phyloP scores from a whole-genome alignment of 2,329 filamentous ascomycete species.

The Neobulgaria alba region DNA sequence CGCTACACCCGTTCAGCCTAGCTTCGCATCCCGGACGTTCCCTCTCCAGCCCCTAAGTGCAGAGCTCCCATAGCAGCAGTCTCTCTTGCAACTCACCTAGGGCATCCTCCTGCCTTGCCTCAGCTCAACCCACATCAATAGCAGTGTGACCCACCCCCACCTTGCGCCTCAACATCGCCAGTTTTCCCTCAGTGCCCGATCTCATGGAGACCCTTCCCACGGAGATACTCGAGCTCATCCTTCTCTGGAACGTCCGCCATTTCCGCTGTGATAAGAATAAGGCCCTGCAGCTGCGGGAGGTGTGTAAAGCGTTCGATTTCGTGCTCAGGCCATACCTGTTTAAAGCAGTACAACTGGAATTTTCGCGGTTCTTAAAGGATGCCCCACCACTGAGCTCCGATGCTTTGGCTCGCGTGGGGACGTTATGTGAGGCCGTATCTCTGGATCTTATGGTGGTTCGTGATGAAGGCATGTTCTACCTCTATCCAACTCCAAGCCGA shows the following conservation, averaged over 20 bases:
- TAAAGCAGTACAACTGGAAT: constrained; percentile 41
- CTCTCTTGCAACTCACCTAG: too few relatives aligned
- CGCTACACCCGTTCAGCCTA: too few relatives aligned
- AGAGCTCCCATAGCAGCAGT: too few relatives aligned
- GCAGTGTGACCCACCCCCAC: too few relatives aligned
- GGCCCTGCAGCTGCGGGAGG: constrained; percentile 38
- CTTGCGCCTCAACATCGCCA: too few relatives aligned
- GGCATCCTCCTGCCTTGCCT: too few relatives aligned
- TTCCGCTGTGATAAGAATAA: constrained; percentile 36
- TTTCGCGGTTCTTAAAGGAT: constrained; percentile 35
- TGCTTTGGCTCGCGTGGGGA: constrained; percentile 38
- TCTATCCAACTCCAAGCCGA: too few relatives aligned
- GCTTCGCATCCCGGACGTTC: too few relatives aligned
- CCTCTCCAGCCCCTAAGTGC: too few relatives aligned
- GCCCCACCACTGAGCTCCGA: constrained; percentile 31
- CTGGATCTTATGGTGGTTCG: constrained; percentile 45
- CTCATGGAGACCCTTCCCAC: constrained; percentile 39
- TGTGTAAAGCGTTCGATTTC: constrained; percentile 41
- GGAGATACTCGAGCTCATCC: constrained; percentile 40
- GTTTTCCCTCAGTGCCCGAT: background rate
- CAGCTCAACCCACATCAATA: too few relatives aligned
- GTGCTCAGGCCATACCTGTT: constrained; percentile 38
- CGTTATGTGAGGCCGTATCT: constrained; percentile 40
- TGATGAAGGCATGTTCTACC: constrained; percentile 41
- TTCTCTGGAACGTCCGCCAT: constrained; percentile 34